These are phyloP conservation scores for Coniella vitis DNA, from an alignment of 2,329 filamentous ascomycete genomes.

Conservation along the genomic window DNA sequence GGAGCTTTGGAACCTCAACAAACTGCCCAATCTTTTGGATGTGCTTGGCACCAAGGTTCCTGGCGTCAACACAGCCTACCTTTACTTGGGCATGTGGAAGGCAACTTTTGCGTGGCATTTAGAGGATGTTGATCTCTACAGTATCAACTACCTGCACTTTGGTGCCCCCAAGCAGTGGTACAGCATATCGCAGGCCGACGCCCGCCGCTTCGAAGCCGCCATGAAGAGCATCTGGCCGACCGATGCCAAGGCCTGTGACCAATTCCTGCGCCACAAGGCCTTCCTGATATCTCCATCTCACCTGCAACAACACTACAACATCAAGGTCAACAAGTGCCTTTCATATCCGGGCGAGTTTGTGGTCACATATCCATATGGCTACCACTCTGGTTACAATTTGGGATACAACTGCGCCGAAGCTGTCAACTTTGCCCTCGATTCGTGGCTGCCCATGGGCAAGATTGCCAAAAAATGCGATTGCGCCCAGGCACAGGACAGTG, in stretches of 20 bases:
- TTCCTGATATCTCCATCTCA: constrained; percentile 92
- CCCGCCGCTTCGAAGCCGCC: constrained; percentile 82
- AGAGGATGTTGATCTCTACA: constrained; percentile 97
- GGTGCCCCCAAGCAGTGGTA: constrained; percentile 99
- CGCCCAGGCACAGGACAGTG: constrained; percentile 88
- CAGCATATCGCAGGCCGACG: constrained; percentile 94
- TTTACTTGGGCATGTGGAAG: constrained; percentile 99
- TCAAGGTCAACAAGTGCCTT: constrained; percentile 92
- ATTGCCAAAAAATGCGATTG: constrained; percentile 97
- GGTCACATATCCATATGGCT: constrained; percentile 96
- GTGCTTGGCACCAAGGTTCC: constrained; percentile 92
- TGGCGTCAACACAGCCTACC: constrained; percentile 94
- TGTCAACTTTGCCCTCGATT: constrained; percentile 94
- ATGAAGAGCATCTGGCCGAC: constrained; percentile 95
- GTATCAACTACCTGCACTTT: constrained; percentile 99
- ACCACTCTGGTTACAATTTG: constrained; percentile 95
- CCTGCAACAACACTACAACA: constrained; percentile 80
- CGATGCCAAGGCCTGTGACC: constrained; percentile 90
- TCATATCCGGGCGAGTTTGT: constrained; percentile 97
- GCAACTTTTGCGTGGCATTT: constrained; percentile 98
- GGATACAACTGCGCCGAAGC: constrained; percentile 99
- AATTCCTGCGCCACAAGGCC: constrained; percentile 95
- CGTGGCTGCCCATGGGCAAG: constrained; percentile 90
- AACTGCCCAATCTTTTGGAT: constrained; percentile 87
- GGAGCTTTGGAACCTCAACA: constrained; percentile 87